Conservation (phyloP, 129 eudicot species). For the Tagetes erecta region DNA sequence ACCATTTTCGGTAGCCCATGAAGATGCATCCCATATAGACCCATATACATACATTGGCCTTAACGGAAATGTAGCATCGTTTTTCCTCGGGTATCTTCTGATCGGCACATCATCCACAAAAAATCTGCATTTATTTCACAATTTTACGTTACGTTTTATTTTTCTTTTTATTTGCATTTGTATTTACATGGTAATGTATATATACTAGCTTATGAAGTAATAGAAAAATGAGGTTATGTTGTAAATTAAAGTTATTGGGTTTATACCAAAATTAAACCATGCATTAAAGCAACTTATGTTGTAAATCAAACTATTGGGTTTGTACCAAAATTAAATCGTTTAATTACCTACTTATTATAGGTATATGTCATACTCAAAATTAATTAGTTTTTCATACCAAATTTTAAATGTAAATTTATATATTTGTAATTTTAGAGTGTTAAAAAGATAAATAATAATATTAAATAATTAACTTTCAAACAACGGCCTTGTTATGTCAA, state of each 20-base stretch:
- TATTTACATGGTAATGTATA: not conserved
- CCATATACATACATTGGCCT: conserved; percentile 83
- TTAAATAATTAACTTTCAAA: no score
- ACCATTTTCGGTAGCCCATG: conserved; percentile 92
- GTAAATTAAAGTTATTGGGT: no score
- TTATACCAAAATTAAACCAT: no score
- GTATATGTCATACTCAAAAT: not conserved
- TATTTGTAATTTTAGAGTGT: no score
- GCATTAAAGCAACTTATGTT: no score
- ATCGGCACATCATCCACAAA: conserved; percentile 91
- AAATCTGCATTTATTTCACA: conserved; percentile 53
- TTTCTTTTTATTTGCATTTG: not conserved
- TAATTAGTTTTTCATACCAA: not conserved
- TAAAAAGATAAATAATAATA: no score
- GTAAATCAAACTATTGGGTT: no score
- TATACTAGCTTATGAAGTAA: no score
- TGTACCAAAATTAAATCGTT: no score
- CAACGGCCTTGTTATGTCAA: no score
- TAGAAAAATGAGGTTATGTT: not conserved
- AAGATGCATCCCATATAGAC: conserved; percentile 94
- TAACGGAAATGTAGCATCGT: conserved; percentile 62
- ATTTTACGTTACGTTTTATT: conserved; percentile 1
- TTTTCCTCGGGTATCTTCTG: conserved; percentile 70
- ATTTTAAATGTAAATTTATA: not conserved
- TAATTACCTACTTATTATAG: no score